Evolutionary conservation across 1,284 basidiomycete genomes (phyloP), one percentile per base, ranked within the genome.

Genomic region (Cryptococcus sp.): DNA sequence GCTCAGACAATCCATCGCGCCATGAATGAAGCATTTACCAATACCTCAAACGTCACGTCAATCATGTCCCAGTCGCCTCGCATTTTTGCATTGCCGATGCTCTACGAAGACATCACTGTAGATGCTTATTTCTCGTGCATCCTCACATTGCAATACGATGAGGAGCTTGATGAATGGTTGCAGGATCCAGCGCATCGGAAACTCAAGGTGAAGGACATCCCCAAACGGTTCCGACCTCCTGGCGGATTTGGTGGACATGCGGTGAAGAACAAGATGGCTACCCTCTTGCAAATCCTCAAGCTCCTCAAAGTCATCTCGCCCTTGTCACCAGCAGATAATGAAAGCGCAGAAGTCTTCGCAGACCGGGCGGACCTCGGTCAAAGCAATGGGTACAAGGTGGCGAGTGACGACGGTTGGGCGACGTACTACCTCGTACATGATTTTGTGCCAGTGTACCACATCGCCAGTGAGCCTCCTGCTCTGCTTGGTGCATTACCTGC

Each of bases 391-490:
- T 65, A 64, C 57, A 58, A 55, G n/a, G 17, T 50, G 15, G 45
- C 49, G 13, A 50, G 54, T 3, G 38, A 29, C 8, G 39, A 23
- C 16, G 22, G 19, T 10, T 49, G 47, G 10, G 59, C 68, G 1
- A 64, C 64, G 2, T 70, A 68, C 59, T 77, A 70, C 47, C 34
- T 72, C 38, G 22, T 74, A 0, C 66, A 73, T 53, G 70, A 74
- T 25, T 64, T 59, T 19, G 70, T 61, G 11, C 75, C 75, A 0
- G 59, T 77, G 3, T 77, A 73, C 50, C 68, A 74, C 46, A 57
- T 75, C 44, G 68, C 67, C 0, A 57, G 58, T 8, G 50, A 55
- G 3, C 54, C 53, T 7, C 45, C 66, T 3, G 50, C 63, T 10
- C 45, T 72, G 5, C 48, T 73, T 1, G 73, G 72, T 23, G 51